A percentile compares a stretch with the other conserved stretches of the same genome.
phyloP scores from a whole-genome alignment of 768 basidiomycete genomes.

The Paxillus ammoniavirescens region DNA sequence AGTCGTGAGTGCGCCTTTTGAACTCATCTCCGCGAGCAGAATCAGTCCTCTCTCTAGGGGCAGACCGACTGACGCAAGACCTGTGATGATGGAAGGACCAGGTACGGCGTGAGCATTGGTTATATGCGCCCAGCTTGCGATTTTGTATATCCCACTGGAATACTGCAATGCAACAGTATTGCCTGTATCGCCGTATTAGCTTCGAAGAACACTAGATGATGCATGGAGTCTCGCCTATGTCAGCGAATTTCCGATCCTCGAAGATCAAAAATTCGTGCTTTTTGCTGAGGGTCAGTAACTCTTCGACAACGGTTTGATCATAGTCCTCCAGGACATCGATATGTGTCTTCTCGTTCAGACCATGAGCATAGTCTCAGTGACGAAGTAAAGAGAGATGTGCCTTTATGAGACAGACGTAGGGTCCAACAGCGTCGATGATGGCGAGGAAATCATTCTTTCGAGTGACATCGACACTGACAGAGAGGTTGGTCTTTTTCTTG shows the following conservation, averaged over 20 bases:
- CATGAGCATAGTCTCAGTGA: constrained; percentile 19
- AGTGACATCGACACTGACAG: constrained; percentile 94
- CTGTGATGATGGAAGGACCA: constrained; percentile 92
- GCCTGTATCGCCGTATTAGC: constrained; percentile 47
- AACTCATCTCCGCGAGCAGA: constrained; percentile 96
- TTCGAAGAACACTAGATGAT: not conserved
- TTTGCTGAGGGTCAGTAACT: constrained; percentile 64
- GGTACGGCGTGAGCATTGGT: constrained; percentile 97
- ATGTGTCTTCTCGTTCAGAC: constrained; percentile 70
- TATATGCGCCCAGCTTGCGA: constrained; percentile 94
- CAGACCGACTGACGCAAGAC: constrained; percentile 81
- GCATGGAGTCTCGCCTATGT: constrained; percentile 69
- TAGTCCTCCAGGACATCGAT: constrained; percentile 96
- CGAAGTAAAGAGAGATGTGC: constrained; percentile 38
- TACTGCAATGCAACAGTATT: constrained; percentile 97
- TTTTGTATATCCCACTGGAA: constrained; percentile 87
- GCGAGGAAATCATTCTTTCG: constrained; percentile 72
- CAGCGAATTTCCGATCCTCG: constrained; percentile 98
- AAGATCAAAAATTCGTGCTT: constrained; percentile 95
- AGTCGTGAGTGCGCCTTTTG: constrained; percentile 78
- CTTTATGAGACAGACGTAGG: constrained; percentile 93
- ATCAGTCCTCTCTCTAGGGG: constrained; percentile 83
- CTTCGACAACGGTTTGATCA: constrained; percentile 63
- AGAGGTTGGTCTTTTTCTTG: constrained; percentile 87
- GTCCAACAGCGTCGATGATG: constrained; percentile 87